These are phyloP conservation scores for Chaetomiaceae sp. DNA, from an alignment of 2,329 filamentous ascomycete species.

Conservation along the genomic window DNA sequence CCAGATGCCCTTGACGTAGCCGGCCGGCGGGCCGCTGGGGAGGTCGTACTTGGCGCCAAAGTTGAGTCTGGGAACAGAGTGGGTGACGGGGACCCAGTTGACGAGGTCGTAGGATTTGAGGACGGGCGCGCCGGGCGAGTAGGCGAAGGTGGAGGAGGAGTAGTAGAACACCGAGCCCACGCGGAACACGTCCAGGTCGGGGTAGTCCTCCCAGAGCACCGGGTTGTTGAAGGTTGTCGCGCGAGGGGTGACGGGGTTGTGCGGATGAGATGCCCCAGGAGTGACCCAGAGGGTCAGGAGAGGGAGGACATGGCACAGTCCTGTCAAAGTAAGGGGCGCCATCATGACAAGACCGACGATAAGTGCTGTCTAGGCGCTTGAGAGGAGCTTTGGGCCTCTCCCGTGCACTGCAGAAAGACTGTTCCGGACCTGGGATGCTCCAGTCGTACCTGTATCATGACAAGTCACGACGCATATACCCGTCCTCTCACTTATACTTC, in stretches of 20 bases:
- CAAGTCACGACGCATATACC: no score
- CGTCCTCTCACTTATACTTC: no score
- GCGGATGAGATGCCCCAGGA: background rate
- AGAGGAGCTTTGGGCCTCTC: no score
- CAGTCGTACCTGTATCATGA: no score
- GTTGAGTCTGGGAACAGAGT: constrained; percentile 42
- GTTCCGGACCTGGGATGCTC: no score
- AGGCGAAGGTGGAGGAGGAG: constrained; percentile 54
- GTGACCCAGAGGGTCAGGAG: background rate
- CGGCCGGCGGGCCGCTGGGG: constrained; percentile 33
- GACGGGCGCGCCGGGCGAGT: constrained; percentile 53
- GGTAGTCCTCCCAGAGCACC: constrained; percentile 50
- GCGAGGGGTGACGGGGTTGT: background rate
- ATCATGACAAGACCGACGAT: no score
- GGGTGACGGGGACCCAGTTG: constrained; percentile 45
- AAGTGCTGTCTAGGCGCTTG: no score
- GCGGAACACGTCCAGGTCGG: constrained; percentile 52
- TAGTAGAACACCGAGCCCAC: constrained; percentile 49
- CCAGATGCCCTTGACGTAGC: constrained; percentile 53
- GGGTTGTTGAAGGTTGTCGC: constrained; percentile 42
- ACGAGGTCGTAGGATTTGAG: constrained; percentile 52
- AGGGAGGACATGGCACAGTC: no score
- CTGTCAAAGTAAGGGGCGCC: no score
- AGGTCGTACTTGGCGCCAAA: constrained; percentile 48
- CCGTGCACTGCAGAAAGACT: no score